These are phyloP conservation scores for Fusarium nematophilum DNA, from an alignment of 2,329 filamentous ascomycete species.

Conservation along the genomic window DNA sequence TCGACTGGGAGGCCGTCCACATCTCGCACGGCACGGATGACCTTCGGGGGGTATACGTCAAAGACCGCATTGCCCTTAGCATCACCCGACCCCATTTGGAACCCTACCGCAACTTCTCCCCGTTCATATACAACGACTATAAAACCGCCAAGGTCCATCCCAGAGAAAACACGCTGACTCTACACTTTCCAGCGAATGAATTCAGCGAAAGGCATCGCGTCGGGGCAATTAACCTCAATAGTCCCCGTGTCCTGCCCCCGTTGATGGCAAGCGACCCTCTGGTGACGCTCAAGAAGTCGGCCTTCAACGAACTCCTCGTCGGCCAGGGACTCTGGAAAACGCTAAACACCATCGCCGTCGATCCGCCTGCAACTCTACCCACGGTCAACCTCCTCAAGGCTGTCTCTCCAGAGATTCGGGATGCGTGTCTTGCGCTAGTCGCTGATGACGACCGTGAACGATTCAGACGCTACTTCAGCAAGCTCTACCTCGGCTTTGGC, in stretches of 20 bases:
- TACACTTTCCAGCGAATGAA: accelerated
- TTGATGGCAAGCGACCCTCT: not conserved
- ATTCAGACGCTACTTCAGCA: not conserved
- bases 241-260: accelerated
- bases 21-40: accelerated
- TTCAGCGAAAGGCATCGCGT: not conserved
- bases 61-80: not conserved
- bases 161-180: accelerated
- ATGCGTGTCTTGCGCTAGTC: not conserved
- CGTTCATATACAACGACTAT: not conserved
- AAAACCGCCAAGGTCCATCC: accelerated
- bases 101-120: not conserved
- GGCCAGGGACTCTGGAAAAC: not conserved
- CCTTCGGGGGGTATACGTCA: not conserved
- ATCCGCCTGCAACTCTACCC: accelerated
- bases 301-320: not conserved
- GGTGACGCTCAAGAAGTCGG: accelerated
- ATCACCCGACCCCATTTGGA: not conserved
- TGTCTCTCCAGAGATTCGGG: accelerated
- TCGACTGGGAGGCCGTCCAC: not conserved
- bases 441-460: not conserved
- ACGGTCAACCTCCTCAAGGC: not conserved
- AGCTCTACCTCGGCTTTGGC: not conserved
- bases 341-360: accelerated
- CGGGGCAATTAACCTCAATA: not conserved